These are phyloP conservation scores for Acanthamoeba sp. DNA, from an alignment of 208 protist genomes.

Conservation along the genomic window DNA sequence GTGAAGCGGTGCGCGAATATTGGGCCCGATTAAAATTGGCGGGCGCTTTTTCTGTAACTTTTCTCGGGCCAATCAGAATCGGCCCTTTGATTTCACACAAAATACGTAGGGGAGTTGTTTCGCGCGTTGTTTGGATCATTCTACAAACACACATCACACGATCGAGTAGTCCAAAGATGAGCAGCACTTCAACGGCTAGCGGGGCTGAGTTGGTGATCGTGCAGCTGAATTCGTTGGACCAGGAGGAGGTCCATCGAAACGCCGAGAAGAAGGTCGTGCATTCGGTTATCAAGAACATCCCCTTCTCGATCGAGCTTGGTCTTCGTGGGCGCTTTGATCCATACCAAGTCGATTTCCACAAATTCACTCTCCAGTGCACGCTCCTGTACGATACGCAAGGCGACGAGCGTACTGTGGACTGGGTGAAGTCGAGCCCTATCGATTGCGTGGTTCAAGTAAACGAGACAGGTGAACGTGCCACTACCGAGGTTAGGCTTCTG, in stretches of 20 bases:
- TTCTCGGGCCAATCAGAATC: not conserved
- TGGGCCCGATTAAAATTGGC: too few species aligned
- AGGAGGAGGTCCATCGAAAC: constrained; percentile 4
- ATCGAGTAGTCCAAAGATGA: too few species aligned
- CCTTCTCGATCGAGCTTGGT: constrained; percentile 13
- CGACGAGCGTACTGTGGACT: not conserved
- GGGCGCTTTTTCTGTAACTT: not conserved
- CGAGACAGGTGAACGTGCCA: not conserved
- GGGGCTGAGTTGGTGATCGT: not conserved
- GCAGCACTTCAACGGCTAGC: not conserved
- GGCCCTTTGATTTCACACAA: not conserved
- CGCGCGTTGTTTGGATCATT: not conserved
- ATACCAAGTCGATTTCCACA: constrained; percentile 1
- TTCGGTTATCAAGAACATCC: not conserved
- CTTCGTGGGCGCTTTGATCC: not conserved
- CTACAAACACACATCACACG: too few species aligned
- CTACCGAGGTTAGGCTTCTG: not conserved
- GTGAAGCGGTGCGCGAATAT: too few species aligned
- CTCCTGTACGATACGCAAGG: constrained; percentile 23
- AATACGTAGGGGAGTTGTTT: not conserved
- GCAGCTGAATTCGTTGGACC: not conserved
- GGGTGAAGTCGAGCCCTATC: not conserved
- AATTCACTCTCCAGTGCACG: not conserved
- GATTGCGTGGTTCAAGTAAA: not conserved
- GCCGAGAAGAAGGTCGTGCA: constrained; percentile 38